Evolutionary conservation across 1,284 basidiomycete species (phyloP).

Genomic region (Pyrrhoderma noxium): DNA sequence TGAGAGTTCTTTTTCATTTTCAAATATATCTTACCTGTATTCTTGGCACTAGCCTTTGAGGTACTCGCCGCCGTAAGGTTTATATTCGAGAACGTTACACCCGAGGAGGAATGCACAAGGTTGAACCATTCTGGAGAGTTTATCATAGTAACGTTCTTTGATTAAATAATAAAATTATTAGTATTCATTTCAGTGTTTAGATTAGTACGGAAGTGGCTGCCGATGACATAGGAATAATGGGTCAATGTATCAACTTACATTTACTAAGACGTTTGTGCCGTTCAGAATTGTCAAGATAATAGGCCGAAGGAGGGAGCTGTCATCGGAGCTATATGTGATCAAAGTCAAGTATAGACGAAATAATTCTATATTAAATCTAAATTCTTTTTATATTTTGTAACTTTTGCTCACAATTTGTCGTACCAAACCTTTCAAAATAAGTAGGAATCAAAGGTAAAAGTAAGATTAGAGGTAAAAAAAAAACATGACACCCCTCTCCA

Average conservation of each 20-base stretch:
- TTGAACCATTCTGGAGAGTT: slow-evolving; percentile 46
- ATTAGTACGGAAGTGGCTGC: too few species aligned
- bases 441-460: slow-evolving; percentile 19
- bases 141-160: slow-evolving; percentile 40
- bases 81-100: slow-evolving; percentile 26
- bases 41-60: slow-evolving; percentile 28
- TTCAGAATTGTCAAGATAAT: slow-evolving; percentile 55
- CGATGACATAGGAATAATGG: background rate
- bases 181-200: too few species aligned
- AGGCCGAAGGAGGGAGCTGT: slow-evolving; percentile 48
- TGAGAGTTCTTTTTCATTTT: too few species aligned
- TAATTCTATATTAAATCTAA: too few species aligned
- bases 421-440: slow-evolving; percentile 44
- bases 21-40: too few species aligned
- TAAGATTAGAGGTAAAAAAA: slow-evolving; percentile 1
- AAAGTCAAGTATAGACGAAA: slow-evolving; percentile 21
- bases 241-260: slow-evolving; percentile 22
- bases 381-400: too few species aligned
- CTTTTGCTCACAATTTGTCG: slow-evolving; percentile 47
- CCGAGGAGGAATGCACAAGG: slow-evolving; percentile 34
- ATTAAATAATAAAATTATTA: too few species aligned
- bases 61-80: slow-evolving; percentile 39
- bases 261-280: slow-evolving; percentile 46
- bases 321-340: slow-evolving; percentile 17
- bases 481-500: slow-evolving; percentile 8